Conservation (phyloP, 2,329 filamentous ascomycete genomes). For the Beauveria sp. region DNA sequence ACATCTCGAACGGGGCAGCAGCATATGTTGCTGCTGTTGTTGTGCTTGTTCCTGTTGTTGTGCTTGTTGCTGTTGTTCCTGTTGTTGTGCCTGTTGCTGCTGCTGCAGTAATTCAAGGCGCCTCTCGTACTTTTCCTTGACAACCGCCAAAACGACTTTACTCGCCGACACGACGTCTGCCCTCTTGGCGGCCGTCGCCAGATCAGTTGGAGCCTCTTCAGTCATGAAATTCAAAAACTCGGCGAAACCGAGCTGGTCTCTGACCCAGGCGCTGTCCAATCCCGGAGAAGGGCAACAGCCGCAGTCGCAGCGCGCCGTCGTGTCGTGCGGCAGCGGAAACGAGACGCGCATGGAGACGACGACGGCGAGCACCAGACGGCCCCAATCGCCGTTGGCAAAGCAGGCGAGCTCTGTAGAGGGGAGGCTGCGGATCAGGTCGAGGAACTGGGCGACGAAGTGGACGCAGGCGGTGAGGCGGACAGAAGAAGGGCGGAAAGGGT, state of each 20-base stretch:
- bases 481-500: conserved; percentile 14
- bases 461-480: conserved; percentile 19
- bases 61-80: conserved; percentile 19
- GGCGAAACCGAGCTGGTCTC: conserved; percentile 31
- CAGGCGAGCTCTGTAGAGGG: conserved; percentile 24
- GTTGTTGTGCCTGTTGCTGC: conserved; percentile 7
- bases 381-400: conserved; percentile 37
- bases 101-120: conserved; percentile 28
- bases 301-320: conserved; percentile 14
- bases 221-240: conserved; percentile 30
- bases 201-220: conserved; percentile 12
- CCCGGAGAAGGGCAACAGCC: conserved; percentile 20
- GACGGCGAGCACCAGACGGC: conserved; percentile 30
- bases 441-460: conserved; percentile 21
- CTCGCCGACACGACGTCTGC: conserved; percentile 36
- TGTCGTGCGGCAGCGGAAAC: conserved; percentile 28
- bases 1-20: conserved; percentile 25
- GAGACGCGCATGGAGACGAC: conserved; percentile 40
- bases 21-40: not conserved
- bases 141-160: conserved; percentile 36
- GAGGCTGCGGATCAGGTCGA: conserved; percentile 25
- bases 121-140: conserved; percentile 38
- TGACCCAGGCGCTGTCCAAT: conserved; percentile 27
- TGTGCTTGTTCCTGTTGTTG: conserved; percentile 8
- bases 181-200: conserved; percentile 19